Evolutionary conservation across 805 yeast species (phyloP).

Genomic region (Candida koratica): DNA sequence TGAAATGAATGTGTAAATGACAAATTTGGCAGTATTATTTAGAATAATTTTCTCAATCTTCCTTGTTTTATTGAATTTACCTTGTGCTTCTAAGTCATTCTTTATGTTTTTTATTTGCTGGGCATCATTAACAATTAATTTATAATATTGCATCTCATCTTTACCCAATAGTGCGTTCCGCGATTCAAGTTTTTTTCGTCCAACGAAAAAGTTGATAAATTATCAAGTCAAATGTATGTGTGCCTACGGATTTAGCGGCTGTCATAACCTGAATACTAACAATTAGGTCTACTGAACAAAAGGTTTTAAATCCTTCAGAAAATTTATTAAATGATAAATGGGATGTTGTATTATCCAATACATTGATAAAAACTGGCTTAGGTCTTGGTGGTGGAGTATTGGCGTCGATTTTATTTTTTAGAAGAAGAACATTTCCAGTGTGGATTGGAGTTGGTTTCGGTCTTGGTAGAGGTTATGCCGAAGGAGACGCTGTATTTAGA

Average conservation of each 20-base stretch:
- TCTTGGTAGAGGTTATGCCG: conserved; percentile 95
- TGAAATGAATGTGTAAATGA: conserved; percentile 4
- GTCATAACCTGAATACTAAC: conserved; percentile 11
- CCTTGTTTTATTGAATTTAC: conserved; percentile 3
- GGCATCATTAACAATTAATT: conserved; percentile 2
- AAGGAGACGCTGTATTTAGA: conserved; percentile 96
- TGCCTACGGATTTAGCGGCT: neutral
- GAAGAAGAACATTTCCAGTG: conserved; percentile 94
- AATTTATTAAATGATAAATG: conserved; percentile 69
- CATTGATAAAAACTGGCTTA: conserved; percentile 89
- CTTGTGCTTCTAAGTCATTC: conserved; percentile 3
- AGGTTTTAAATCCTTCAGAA: conserved; percentile 45
- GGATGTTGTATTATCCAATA: conserved; percentile 95
- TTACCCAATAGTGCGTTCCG: conserved; percentile 4
- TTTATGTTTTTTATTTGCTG: conserved; percentile 3
- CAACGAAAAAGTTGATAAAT: conserved; percentile 12
- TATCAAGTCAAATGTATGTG: conserved; percentile 2
- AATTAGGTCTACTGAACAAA: conserved; percentile 28
- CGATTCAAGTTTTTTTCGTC: conserved; percentile 11
- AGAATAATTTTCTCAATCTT: conserved; percentile 2
- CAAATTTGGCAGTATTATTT: neutral
- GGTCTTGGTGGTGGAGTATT: conserved; percentile 97
- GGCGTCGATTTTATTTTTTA: conserved; percentile 84
- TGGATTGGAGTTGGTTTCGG: conserved; percentile 98
- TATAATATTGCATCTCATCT: conserved; percentile 8